These are phyloP conservation scores for Pyrrhoderma lamaoense DNA, from an alignment of 1,284 basidiomycete genomes.

Conservation along the genomic window DNA sequence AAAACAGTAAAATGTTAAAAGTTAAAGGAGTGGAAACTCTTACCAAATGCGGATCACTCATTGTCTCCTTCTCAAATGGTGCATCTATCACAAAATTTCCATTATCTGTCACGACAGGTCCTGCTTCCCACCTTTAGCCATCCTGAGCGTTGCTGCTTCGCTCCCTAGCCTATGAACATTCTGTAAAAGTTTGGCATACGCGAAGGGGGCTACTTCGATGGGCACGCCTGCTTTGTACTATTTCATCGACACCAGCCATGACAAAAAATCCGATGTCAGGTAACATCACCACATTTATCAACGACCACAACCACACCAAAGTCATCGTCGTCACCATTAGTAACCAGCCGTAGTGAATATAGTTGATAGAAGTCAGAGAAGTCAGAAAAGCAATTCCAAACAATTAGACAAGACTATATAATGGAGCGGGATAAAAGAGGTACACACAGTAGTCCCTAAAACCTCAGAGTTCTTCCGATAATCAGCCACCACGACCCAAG, in stretches of 20 bases:
- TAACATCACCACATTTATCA: too few species aligned
- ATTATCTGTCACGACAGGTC: constrained; percentile 95
- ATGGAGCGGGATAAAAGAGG: background rate
- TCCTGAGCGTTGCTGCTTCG: constrained; percentile 64
- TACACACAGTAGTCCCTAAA: constrained; percentile 75
- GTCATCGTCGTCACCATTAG: too few species aligned
- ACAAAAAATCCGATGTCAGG: constrained; percentile 8
- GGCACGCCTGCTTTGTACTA: constrained; percentile 89
- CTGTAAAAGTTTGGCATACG: constrained; percentile 80
- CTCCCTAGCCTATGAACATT: constrained; percentile 62
- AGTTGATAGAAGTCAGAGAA: too few species aligned
- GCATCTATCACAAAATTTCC: constrained; percentile 95
- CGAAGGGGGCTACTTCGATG: constrained; percentile 95
- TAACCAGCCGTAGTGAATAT: too few species aligned
- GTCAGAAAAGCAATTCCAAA: background rate
- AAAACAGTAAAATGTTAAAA: too few species aligned
- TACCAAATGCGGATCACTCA: constrained; percentile 67
- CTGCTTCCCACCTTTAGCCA: constrained; percentile 70
- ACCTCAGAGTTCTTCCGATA: constrained; percentile 85
- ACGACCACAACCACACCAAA: too few species aligned
- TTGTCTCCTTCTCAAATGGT: constrained; percentile 65
- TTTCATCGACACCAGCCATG: too few species aligned
- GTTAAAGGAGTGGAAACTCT: too few species aligned
- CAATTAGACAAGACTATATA: background rate
- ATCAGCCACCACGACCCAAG: constrained; percentile 94